Base-by-base conservation (phyloP, 805 yeast species). In the Saccharomycopsis sp. region DNA sequence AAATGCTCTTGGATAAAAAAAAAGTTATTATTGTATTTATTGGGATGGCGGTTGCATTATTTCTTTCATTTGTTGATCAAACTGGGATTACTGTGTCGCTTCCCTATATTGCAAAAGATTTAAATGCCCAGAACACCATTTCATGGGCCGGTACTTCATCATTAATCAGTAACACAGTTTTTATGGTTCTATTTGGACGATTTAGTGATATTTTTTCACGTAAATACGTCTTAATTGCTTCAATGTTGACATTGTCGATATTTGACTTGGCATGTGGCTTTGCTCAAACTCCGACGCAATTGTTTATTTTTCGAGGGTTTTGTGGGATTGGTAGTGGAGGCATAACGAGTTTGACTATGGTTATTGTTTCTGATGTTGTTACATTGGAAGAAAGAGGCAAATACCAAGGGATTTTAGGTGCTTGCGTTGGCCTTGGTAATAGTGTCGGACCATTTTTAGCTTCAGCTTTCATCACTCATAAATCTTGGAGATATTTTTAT, bases 311-410 rank as follows among this genome's bases (percentile, higher is more conserved):
- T 52, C 60, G 81, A 43, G 78, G 77, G 0, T 59, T 75, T 43
- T 71, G 77, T n/a, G 81, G 81, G 19, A 64, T 76, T 21, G 81
- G 79, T 3, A 62, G 67, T 38, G 81, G 81, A 1, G 81, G 79
- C 1, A 65, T 71, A 3, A 74, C 74, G 24, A 66, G 75, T n/a
- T 62, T 73, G 38, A 70, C 78, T 46, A 31, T 31, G 35, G 17
- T 20, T 13, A 20, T 31, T 6, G 17, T 31, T 31, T 17, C 35
- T 5, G 81, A 77, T 54, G 57, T 76, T 16, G 77, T 75, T 9
- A 67, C 79, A 0, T 58, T 76, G 24, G 62, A 67, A 48, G 71
- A 75, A 44, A 61, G 81, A 50, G 81, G 81, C 0, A 71, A 70
- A 51, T 76, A 67, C 55, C 81, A 75, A 58, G 81, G 81, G 2